Percentiles rank a stretch among this genome's conserved stretches.
These are phyloP conservation scores for Erodium moschatum DNA, from an alignment of 441 rosid genomes.

Conservation along the genomic window DNA sequence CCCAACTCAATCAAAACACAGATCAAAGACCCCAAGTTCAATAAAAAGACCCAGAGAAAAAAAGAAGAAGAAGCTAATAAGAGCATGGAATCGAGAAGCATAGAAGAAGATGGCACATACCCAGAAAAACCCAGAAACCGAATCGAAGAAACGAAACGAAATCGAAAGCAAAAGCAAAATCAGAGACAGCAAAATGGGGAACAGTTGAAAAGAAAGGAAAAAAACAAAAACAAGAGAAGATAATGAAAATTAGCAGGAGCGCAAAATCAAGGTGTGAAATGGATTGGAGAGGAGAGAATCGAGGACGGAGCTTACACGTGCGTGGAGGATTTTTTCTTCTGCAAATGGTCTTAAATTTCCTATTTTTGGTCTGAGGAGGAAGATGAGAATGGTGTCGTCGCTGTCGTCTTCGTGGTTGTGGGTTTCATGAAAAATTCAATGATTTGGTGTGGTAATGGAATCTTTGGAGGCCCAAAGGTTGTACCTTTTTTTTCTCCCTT, in stretches of 20 bases:
- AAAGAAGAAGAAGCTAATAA: background rate
- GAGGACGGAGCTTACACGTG: background rate
- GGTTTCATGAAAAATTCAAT: background rate
- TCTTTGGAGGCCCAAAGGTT: background rate
- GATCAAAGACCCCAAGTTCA: background rate
- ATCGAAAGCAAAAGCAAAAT: background rate
- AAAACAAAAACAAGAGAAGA: background rate
- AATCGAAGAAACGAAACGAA: background rate
- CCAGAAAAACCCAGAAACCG: slow-evolving; percentile 7
- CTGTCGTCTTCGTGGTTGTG: background rate
- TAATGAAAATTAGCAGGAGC: background rate
- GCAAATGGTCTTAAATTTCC: background rate
- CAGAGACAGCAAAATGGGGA: background rate
- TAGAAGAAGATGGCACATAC: background rate
- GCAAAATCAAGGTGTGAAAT: background rate
- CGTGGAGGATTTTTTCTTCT: background rate
- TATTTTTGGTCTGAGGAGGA: background rate
- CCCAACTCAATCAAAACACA: background rate
- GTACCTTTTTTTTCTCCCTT: background rate
- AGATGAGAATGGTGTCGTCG: background rate
- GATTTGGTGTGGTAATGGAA: background rate
- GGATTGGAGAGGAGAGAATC: background rate
- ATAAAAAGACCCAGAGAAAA: background rate
- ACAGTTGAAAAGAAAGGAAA: background rate
- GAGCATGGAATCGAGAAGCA: background rate